Evolutionary conservation across 352 stramenopile genomes (phyloP).

Genomic region (Phytophthora pini): DNA sequence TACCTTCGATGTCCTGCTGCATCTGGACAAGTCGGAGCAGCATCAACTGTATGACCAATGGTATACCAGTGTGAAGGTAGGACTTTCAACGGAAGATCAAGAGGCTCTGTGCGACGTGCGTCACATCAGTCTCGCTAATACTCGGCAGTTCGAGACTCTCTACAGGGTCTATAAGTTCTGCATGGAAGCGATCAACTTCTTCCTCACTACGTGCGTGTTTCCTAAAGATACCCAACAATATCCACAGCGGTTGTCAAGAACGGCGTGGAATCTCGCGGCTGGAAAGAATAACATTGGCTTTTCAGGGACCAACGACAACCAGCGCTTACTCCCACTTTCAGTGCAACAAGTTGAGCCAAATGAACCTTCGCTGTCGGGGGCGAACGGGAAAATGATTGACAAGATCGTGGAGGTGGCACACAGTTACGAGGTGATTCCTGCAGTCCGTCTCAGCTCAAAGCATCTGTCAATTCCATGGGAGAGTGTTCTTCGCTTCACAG

Average conservation of each 20-base stretch:
- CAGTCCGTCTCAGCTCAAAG: neutral
- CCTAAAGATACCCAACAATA: slow-evolving; percentile 84
- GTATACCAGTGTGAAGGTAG: slow-evolving; percentile 48
- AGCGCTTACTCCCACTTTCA: slow-evolving; percentile 73
- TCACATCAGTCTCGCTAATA: slow-evolving; percentile 83
- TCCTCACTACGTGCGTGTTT: slow-evolving; percentile 84
- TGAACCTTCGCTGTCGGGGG: slow-evolving; percentile 58
- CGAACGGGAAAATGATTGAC: slow-evolving; percentile 91
- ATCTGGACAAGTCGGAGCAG: slow-evolving; percentile 70
- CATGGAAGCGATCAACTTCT: slow-evolving; percentile 88
- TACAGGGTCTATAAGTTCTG: slow-evolving; percentile 59
- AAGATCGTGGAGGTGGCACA: slow-evolving; percentile 53
- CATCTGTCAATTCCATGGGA: slow-evolving; percentile 45
- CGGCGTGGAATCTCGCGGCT: slow-evolving; percentile 83
- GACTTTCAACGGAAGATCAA: slow-evolving; percentile 13
- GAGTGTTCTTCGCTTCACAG: slow-evolving; percentile 43
- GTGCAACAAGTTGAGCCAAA: slow-evolving; percentile 69
- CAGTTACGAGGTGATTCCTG: slow-evolving; percentile 41
- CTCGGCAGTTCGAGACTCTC: slow-evolving; percentile 64
- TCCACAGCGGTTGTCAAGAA: slow-evolving; percentile 70
- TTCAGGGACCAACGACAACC: slow-evolving; percentile 92
- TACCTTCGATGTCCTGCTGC: slow-evolving; percentile 64
- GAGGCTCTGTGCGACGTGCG: slow-evolving; percentile 57
- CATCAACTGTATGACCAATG: slow-evolving; percentile 71
- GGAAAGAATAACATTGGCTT: slow-evolving; percentile 78